These are phyloP conservation scores for Coniochaeta sp. DNA, from an alignment of 2,329 filamentous ascomycete species.

Conservation along the genomic window DNA sequence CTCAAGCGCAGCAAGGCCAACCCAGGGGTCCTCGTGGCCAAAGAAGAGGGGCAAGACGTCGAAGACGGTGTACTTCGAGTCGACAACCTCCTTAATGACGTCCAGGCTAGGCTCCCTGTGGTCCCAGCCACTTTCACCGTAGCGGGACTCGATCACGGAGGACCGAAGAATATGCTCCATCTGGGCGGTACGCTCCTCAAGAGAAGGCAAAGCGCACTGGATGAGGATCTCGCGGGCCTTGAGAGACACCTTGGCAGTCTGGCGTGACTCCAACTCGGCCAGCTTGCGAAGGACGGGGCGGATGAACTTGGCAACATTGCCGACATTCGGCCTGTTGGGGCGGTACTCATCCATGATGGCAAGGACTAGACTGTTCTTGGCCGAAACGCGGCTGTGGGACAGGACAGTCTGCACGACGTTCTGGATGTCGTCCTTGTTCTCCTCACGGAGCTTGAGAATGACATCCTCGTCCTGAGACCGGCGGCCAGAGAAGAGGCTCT, in stretches of 20 bases:
- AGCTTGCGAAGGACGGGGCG: constrained; percentile 75
- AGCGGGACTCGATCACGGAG: constrained; percentile 92
- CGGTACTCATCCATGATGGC: constrained; percentile 91
- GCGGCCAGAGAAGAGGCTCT: constrained; percentile 80
- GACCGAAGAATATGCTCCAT: constrained; percentile 99
- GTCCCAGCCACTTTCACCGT: constrained; percentile 94
- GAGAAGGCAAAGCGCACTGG: constrained; percentile 89
- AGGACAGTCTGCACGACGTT: constrained; percentile 84
- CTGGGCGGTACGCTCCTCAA: constrained; percentile 89
- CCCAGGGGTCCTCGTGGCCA: constrained; percentile 87
- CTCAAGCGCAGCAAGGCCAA: constrained; percentile 86
- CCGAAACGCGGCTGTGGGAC: constrained; percentile 84
- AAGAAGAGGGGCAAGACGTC: constrained; percentile 96
- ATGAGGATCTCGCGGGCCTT: constrained; percentile 98
- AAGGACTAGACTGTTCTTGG: constrained; percentile 90
- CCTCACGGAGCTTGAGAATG: constrained; percentile 85
- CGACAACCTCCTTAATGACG: constrained; percentile 93
- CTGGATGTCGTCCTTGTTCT: constrained; percentile 86
- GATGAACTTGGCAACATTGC: constrained; percentile 84
- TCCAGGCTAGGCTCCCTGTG: constrained; percentile 88
- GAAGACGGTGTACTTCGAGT: constrained; percentile 97
- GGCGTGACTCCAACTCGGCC: constrained; percentile 80
- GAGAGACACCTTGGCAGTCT: constrained; percentile 88
- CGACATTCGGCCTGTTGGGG: constrained; percentile 85
- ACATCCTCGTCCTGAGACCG: constrained; percentile 88